Evolutionary conservation across 1,284 basidiomycete genomes (phyloP).

Genomic region (Sporisorium iseilematis-ciliati): DNA sequence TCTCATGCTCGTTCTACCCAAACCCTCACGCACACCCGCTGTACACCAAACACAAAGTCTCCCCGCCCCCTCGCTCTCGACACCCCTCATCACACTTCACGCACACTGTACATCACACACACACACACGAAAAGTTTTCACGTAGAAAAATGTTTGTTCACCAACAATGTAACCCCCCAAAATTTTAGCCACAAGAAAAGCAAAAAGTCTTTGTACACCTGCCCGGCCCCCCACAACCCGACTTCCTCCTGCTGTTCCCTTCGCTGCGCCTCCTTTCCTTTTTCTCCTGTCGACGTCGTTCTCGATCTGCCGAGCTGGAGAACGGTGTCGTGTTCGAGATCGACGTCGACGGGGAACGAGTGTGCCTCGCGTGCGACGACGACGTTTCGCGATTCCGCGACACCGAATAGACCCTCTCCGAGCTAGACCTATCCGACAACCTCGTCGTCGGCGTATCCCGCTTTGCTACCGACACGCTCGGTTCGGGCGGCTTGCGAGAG

Average conservation of each 20-base stretch:
- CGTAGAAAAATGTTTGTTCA: background rate
- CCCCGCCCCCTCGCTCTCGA: no score
- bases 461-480: background rate
- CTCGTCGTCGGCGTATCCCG: no score
- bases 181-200: constrained; percentile 1
- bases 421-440: no score
- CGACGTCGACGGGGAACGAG: no score
- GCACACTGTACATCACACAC: background rate
- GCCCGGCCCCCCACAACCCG: constrained; percentile 25
- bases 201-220: constrained; percentile 46
- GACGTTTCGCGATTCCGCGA: background rate
- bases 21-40: no score
- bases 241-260: background rate
- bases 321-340: background rate
- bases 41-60: no score
- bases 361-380: no score
- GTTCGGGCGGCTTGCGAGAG: background rate
- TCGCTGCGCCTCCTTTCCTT: constrained; percentile 3
- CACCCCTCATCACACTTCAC: no score
- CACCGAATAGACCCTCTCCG: background rate
- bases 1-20: no score
- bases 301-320: background rate
- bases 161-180: background rate
- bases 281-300: no score
- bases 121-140: background rate